phyloP scores from a whole-genome alignment of 2,329 filamentous ascomycete species.

The Pseudogymnoascus sp. region DNA sequence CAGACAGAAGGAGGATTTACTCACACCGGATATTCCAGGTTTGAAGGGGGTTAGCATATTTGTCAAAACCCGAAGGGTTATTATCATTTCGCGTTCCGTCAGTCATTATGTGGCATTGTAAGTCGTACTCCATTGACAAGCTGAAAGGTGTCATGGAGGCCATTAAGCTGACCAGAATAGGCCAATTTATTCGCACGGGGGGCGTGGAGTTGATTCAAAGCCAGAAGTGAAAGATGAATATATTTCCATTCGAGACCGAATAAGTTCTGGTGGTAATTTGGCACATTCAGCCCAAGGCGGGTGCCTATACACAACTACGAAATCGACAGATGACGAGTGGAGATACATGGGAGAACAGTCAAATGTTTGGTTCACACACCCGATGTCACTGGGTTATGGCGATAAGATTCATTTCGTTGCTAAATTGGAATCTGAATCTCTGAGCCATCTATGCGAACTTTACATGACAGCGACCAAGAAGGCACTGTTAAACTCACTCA shows the following conservation, averaged over 20 bases:
- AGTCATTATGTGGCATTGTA: not conserved
- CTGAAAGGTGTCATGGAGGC: not conserved
- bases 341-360: not conserved
- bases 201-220: not conserved
- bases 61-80: not conserved
- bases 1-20: not conserved
- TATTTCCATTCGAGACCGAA: not conserved
- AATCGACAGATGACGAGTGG: not conserved
- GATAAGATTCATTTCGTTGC: not conserved
- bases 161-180: not conserved
- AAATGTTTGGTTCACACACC: not conserved
- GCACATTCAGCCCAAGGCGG: not conserved
- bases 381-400: not conserved
- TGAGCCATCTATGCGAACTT: not conserved
- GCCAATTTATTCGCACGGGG: not conserved
- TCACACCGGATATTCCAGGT: not conserved
- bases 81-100: not conserved
- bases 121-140: not conserved
- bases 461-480: not conserved
- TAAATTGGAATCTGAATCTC: not conserved
- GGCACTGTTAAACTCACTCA: not conserved
- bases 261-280: too few relatives aligned
- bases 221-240: not conserved
- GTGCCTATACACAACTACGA: not conserved
- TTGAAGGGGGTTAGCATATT: not conserved